Evolutionary conservation across 371 early-diverging fungal genomes (phyloP).

Genomic region (Mortierella sp.): DNA sequence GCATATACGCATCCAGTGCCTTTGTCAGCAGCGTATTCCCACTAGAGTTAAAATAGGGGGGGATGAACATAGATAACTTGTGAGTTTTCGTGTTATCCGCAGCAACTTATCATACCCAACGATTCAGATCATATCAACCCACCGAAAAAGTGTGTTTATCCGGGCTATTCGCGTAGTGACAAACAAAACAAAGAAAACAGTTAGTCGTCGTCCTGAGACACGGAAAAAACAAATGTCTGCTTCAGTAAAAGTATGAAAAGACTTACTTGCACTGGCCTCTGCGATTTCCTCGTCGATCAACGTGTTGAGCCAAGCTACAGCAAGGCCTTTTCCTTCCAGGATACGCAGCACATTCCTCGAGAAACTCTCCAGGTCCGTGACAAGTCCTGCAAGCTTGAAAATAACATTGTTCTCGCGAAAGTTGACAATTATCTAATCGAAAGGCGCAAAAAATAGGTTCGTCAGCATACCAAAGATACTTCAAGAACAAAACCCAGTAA

Average conservation of each 20-base stretch:
- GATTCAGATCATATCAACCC: not conserved
- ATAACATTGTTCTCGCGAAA: conserved; percentile 63
- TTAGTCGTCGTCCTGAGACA: not conserved
- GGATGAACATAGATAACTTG: not conserved
- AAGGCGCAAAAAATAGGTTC: not conserved
- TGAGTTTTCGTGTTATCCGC: not conserved
- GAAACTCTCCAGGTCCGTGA: conserved; percentile 68
- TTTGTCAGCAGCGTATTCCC: conserved; percentile 86
- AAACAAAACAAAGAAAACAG: not conserved
- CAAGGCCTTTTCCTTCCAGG: conserved; percentile 62
- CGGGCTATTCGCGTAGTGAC: conserved; percentile 16
- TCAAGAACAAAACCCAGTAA: no score
- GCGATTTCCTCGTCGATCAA: conserved; percentile 74
- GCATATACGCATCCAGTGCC: conserved; percentile 87
- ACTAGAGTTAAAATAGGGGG: conserved; percentile 60
- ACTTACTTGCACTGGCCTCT: conserved; percentile 60
- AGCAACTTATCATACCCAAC: not conserved
- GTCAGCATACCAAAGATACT: not conserved
- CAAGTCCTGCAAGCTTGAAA: conserved; percentile 60
- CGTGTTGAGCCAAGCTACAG: conserved; percentile 69
- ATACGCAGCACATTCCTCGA: conserved; percentile 69
- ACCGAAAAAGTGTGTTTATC: conserved; percentile 52
- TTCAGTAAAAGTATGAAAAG: not conserved
- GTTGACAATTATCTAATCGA: conserved; percentile 60
- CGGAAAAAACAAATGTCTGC: not conserved